Evolutionary conservation across 2,329 filamentous ascomycete genomes (phyloP).

Genomic region (Epichloe hybrida): DNA sequence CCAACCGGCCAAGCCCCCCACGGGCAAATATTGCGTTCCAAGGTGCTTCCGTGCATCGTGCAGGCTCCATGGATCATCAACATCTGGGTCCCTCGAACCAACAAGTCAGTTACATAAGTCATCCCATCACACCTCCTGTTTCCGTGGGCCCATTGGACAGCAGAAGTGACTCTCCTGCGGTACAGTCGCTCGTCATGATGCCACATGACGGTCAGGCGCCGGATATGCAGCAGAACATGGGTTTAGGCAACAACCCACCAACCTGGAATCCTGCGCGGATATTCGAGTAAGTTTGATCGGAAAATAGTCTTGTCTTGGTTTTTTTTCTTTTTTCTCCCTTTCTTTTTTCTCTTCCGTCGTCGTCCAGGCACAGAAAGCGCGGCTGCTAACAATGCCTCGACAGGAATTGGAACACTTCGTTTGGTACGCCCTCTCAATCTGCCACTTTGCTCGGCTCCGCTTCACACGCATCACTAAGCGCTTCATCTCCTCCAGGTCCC

Average conservation of each 20-base stretch:
- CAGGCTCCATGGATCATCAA: slow-evolving; percentile 39
- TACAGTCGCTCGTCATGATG: slow-evolving; percentile 62
- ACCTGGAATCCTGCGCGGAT: slow-evolving; percentile 78
- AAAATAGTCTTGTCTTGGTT: not conserved
- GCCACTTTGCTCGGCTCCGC: slow-evolving; percentile 16
- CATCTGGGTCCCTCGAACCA: slow-evolving; percentile 34
- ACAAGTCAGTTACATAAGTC: slow-evolving; percentile 50
- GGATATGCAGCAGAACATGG: slow-evolving; percentile 39
- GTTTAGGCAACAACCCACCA: slow-evolving; percentile 50
- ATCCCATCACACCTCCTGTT: slow-evolving; percentile 70
- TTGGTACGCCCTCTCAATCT: slow-evolving; percentile 50
- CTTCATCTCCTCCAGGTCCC: slow-evolving; percentile 35
- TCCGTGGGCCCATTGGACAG: slow-evolving; percentile 59
- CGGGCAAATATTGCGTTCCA: slow-evolving; percentile 34
- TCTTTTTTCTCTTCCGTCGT: no score
- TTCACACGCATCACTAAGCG: slow-evolving; percentile 25
- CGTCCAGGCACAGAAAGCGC: not conserved
- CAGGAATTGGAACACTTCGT: slow-evolving; percentile 92
- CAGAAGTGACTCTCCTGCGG: slow-evolving; percentile 63
- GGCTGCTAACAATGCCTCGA: not conserved
- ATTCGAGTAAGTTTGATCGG: slow-evolving; percentile 59
- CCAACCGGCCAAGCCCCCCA: slow-evolving; percentile 50
- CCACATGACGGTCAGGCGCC: slow-evolving; percentile 42
- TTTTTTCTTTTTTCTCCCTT: no score
- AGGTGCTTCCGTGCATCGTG: slow-evolving; percentile 30